These are phyloP conservation scores for Xerocomus brunneocitrinus DNA, from an alignment of 768 basidiomycete genomes.

Conservation along the genomic window DNA sequence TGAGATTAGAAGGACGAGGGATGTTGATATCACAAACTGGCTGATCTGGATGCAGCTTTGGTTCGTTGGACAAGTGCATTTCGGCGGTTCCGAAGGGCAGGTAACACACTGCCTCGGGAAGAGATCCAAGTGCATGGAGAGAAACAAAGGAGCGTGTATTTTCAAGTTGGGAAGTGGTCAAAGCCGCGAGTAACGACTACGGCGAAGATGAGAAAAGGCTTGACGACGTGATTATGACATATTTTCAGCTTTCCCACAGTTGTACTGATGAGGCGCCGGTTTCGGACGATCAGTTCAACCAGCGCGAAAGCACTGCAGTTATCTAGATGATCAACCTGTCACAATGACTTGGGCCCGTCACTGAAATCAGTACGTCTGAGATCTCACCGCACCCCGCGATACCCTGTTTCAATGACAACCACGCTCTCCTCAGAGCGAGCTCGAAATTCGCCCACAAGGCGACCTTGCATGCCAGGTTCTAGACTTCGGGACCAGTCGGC, in stretches of 20 bases:
- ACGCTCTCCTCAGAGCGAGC: too few relatives aligned
- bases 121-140: constrained; percentile 34
- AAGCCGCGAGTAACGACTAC: constrained; percentile 16
- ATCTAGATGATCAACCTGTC: too few relatives aligned
- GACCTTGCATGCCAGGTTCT: too few relatives aligned
- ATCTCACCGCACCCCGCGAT: too few relatives aligned
- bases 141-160: constrained; percentile 33
- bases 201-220: background rate
- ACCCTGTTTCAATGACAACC: too few relatives aligned
- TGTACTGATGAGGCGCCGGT: background rate
- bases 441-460: too few relatives aligned
- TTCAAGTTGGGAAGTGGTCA: constrained; percentile 14
- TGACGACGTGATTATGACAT: background rate
- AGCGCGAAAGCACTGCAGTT: too few relatives aligned
- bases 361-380: too few relatives aligned
- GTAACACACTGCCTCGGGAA: constrained; percentile 44
- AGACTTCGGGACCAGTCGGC: too few relatives aligned
- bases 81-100: constrained; percentile 44
- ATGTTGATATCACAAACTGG: constrained; percentile 39
- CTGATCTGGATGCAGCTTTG: constrained; percentile 58
- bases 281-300: too few relatives aligned
- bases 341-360: too few relatives aligned
- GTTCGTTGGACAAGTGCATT: constrained; percentile 52
- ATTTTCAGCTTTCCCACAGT: background rate
- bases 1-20: constrained; percentile 4